These are phyloP conservation scores for Trametes meyenii DNA, from an alignment of 768 basidiomycete genomes.

Conservation along the genomic window DNA sequence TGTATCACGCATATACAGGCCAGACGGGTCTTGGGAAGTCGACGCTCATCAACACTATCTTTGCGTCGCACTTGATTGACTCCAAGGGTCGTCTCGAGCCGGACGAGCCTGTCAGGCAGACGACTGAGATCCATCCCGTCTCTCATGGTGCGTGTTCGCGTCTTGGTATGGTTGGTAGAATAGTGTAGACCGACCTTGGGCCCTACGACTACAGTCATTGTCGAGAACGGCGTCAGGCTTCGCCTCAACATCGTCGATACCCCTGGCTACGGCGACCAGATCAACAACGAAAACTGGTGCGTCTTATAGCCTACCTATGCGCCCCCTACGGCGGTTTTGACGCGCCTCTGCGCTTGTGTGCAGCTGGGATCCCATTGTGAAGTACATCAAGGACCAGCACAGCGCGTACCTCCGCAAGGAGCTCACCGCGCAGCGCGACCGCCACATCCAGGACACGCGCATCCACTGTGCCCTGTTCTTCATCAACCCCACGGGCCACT, in stretches of 20 bases:
- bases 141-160: constrained; percentile 70
- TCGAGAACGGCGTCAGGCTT: constrained; percentile 93
- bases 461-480: constrained; percentile 99
- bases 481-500: constrained; percentile 98
- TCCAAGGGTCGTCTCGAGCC: constrained; percentile 91
- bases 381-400: constrained; percentile 99
- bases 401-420: constrained; percentile 98
- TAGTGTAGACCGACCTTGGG: not conserved
- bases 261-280: constrained; percentile 96
- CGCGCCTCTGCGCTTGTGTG: not conserved
- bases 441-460: constrained; percentile 96
- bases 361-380: constrained; percentile 98
- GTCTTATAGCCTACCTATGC: constrained; percentile 25
- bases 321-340: not conserved
- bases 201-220: constrained; percentile 64
- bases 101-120: constrained; percentile 90
- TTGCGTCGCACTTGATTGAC: constrained; percentile 97
- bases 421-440: constrained; percentile 97
- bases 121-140: constrained; percentile 94
- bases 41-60: constrained; percentile 98
- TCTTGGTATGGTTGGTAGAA: too few species aligned
- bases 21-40: constrained; percentile 99
- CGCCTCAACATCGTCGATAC: constrained; percentile 98
- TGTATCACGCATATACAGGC: constrained; percentile 48
- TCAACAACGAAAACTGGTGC: constrained; percentile 98